phyloP scores from a whole-genome alignment of 345 rosid species.

The Euphorbia tirucalli region DNA sequence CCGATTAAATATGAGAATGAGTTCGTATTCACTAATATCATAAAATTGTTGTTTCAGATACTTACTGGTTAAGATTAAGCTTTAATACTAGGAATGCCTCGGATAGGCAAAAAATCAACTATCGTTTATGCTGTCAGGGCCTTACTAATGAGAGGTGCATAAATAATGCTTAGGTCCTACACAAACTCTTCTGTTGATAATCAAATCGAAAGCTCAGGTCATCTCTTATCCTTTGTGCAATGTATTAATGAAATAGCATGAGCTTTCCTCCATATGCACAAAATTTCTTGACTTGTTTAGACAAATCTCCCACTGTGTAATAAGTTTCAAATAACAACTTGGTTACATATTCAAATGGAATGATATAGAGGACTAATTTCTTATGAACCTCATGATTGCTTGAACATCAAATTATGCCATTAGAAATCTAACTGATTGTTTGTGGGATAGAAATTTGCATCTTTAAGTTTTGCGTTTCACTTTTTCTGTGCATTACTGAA shows the following conservation, averaged over 20 bases:
- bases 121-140: slow-evolving; percentile 98
- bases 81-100: slow-evolving; percentile 96
- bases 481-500: slow-evolving; percentile 5
- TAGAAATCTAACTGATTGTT: background rate
- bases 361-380: no score
- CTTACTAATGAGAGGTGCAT: slow-evolving; percentile 85
- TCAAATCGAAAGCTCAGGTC: slow-evolving; percentile 96
- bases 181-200: slow-evolving; percentile 97
- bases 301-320: background rate
- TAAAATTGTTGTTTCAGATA: slow-evolving; percentile 52
- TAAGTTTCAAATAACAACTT: no score
- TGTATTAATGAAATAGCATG: slow-evolving; percentile 12
- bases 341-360: no score
- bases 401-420: background rate
- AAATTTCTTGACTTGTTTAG: slow-evolving; percentile 3
- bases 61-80: slow-evolving; percentile 93
- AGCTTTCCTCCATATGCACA: background rate
- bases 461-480: background rate
- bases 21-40: slow-evolving; percentile 5
- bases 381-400: background rate
- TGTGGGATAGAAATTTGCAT: background rate
- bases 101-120: slow-evolving; percentile 97
- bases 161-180: slow-evolving; percentile 92
- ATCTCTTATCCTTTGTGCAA: slow-evolving; percentile 27
- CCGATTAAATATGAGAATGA: background rate